phyloP scores from a whole-genome alignment of 257 asterid species.

The Salvia rosmarinus region DNA sequence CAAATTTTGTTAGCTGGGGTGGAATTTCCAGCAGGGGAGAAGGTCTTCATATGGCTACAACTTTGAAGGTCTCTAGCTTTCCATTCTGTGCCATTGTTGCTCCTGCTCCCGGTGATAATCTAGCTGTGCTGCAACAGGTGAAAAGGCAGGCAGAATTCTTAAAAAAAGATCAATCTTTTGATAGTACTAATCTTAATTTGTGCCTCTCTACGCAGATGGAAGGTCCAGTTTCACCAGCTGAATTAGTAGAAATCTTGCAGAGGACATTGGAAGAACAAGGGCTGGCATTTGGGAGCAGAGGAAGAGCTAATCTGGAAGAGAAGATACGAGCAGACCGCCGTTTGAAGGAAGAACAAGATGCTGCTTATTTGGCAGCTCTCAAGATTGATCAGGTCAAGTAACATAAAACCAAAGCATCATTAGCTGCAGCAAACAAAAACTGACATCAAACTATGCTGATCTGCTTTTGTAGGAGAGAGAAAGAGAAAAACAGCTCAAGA shows the following conservation, averaged over 20 bases:
- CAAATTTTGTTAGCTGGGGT: conserved; percentile 83
- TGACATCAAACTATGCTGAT: conserved; percentile 4
- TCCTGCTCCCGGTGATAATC: conserved; percentile 64
- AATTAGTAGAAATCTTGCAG: conserved; percentile 71
- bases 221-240: conserved; percentile 80
- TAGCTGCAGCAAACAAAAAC: neutral
- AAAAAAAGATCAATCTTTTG: neutral
- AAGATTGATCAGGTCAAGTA: conserved; percentile 65
- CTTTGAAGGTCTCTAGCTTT: conserved; percentile 52
- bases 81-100: conserved; percentile 86
- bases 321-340: conserved; percentile 48
- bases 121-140: conserved; percentile 70
- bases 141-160: neutral
- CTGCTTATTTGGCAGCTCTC: conserved; percentile 75
- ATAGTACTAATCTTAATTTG: neutral
- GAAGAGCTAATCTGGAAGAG: conserved; percentile 50
- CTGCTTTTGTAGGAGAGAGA: conserved; percentile 58
- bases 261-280: conserved; percentile 85
- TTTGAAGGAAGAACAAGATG: conserved; percentile 83
- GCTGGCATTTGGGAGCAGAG: conserved; percentile 59
- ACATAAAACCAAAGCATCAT: neutral
- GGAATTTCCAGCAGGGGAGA: conserved; percentile 65
- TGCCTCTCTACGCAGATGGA: conserved; percentile 54
- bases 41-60: conserved; percentile 59
- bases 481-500: conserved; percentile 41